phyloP scores from a whole-genome alignment of 306 rosid species.

The Trichosanthes cucumerina region DNA sequence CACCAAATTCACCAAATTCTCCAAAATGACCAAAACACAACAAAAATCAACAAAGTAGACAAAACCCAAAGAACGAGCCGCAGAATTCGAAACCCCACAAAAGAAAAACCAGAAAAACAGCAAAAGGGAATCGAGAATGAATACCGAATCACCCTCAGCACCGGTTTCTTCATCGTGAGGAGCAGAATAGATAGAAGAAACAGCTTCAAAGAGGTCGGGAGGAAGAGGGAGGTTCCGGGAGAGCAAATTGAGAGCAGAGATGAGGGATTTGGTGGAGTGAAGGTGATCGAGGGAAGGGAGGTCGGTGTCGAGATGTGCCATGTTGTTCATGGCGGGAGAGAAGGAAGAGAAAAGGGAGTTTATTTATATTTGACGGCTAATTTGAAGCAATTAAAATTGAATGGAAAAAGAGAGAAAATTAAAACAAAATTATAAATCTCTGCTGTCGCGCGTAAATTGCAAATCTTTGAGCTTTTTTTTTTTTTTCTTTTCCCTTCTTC shows the following conservation, averaged over 20 bases:
- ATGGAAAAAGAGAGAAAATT: background rate
- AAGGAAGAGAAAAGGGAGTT: background rate
- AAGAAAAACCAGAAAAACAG: background rate
- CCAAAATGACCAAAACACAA: background rate
- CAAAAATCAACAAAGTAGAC: background rate
- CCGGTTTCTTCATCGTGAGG: background rate
- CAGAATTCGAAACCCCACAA: constrained; percentile 10
- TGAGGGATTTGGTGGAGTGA: constrained; percentile 54
- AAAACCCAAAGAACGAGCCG: background rate
- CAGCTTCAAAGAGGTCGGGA: constrained; percentile 56
- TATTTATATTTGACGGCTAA: background rate
- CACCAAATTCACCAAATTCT: background rate
- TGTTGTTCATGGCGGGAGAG: constrained; percentile 72
- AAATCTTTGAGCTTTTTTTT: background rate
- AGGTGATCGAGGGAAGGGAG: constrained; percentile 24
- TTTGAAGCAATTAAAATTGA: constrained; percentile 2
- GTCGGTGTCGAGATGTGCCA: constrained; percentile 56
- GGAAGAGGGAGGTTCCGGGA: constrained; percentile 93
- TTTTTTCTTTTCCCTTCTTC: background rate
- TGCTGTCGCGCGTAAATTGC: background rate
- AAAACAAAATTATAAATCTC: background rate
- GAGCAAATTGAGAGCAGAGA: constrained; percentile 78
- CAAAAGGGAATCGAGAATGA: background rate
- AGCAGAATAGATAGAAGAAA: constrained; percentile 49
- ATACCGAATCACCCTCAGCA: constrained; percentile 16